Conservation (phyloP, 305 asterid species). For the Vinca major region DNA sequence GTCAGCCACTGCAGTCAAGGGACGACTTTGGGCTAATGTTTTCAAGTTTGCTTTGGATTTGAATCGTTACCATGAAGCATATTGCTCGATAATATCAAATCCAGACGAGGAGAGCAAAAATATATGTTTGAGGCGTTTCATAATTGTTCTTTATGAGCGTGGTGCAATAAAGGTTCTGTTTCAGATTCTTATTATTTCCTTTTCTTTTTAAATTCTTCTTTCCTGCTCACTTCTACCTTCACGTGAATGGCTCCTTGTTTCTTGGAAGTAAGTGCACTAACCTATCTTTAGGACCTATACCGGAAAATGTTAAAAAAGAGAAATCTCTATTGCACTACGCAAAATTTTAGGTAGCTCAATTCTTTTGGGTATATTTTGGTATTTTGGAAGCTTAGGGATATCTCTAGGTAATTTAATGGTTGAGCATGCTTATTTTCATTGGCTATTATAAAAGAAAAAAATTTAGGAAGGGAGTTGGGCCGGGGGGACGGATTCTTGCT, state of each 20-base stretch:
- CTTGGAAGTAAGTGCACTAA: not conserved
- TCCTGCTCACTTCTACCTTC: not conserved
- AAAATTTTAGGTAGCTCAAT: not conserved
- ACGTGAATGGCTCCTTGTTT: not conserved
- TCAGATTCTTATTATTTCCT: not conserved
- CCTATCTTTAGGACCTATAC: not conserved
- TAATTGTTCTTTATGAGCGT: constrained; percentile 80
- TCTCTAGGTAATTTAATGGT: not conserved
- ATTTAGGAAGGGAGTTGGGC: not conserved
- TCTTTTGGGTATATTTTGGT: not conserved
- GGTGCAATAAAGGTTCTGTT: constrained; percentile 69
- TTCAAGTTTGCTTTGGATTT: constrained; percentile 76
- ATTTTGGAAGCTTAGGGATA: not conserved
- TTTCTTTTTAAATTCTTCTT: not conserved
- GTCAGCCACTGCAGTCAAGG: constrained; percentile 58
- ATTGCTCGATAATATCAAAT: constrained; percentile 86
- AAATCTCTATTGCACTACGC: not conserved
- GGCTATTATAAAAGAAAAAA: not conserved
- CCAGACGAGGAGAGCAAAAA: constrained; percentile 94
- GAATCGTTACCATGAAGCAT: constrained; percentile 70
- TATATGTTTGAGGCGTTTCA: constrained; percentile 86
- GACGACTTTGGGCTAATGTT: constrained; percentile 90
- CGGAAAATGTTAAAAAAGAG: not conserved
- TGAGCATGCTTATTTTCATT: not conserved
- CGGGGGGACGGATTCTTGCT: not conserved